Evolutionary conservation across 106 monocot species (phyloP).

Genomic region (Gastrodia elata): DNA sequence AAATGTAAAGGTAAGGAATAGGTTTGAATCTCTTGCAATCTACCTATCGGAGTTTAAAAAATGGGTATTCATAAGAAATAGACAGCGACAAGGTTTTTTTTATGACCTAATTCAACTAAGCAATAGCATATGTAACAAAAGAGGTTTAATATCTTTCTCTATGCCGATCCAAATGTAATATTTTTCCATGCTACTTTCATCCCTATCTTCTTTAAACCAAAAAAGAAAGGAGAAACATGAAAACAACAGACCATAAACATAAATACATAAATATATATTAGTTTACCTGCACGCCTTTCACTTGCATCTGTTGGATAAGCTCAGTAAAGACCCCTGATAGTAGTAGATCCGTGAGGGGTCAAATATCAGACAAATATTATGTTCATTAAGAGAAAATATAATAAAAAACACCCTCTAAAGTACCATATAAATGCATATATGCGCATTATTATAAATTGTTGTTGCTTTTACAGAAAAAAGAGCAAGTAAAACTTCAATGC

Average conservation of each 20-base stretch:
- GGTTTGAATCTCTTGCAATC: too few relatives aligned
- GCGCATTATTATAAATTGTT: neutral
- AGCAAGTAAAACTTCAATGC: neutral
- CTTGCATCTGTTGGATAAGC: conserved; percentile 98
- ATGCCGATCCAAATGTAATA: too few relatives aligned
- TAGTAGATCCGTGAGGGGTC: neutral
- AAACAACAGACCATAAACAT: neutral
- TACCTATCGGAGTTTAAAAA: too few relatives aligned
- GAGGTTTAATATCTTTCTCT: too few relatives aligned
- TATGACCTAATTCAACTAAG: too few relatives aligned
- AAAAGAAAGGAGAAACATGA: neutral
- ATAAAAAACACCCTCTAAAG: neutral
- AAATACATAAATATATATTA: neutral
- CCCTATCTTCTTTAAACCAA: neutral
- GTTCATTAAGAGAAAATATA: neutral
- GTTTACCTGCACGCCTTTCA: conserved; percentile 92
- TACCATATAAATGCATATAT: neutral
- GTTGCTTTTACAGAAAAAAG: neutral
- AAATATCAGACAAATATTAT: neutral
- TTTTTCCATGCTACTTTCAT: neutral
- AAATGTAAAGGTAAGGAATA: too few relatives aligned
- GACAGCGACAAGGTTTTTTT: too few relatives aligned
- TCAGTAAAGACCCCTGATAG: conserved; percentile 87
- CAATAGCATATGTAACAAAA: too few relatives aligned
- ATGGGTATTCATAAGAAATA: too few relatives aligned